phyloP scores from a whole-genome alignment of 2,329 filamentous ascomycete genomes.

The Sclerotinia sclerotiorum region DNA sequence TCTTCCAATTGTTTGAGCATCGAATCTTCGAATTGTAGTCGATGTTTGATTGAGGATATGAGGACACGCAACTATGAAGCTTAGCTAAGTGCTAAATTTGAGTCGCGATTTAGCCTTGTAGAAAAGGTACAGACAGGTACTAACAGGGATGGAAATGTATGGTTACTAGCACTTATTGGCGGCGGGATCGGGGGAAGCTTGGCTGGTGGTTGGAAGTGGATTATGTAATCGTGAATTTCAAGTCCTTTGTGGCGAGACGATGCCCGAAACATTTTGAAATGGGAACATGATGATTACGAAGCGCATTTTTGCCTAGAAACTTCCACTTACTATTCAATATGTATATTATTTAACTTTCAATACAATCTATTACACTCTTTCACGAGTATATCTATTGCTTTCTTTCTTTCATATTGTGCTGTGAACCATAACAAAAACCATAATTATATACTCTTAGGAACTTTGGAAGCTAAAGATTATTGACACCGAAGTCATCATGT shows the following conservation, averaged over 20 bases:
- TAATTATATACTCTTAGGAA: no score
- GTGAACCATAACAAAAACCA: background rate
- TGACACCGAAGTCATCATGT: constrained; percentile 25
- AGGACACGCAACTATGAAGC: constrained; percentile 37
- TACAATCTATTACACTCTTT: background rate
- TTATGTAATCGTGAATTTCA: constrained; percentile 3
- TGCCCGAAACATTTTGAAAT: background rate
- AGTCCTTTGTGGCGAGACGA: background rate
- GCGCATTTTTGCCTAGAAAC: constrained; percentile 35
- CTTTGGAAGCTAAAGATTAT: background rate
- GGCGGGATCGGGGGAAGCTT: constrained; percentile 13
- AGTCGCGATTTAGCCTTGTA: constrained; percentile 17
- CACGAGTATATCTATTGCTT: background rate
- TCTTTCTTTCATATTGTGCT: constrained; percentile 1
- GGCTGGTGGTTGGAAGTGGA: background rate
- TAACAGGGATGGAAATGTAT: constrained; percentile 16
- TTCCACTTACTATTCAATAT: constrained; percentile 28
- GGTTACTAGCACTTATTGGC: background rate
- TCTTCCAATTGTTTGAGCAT: background rate
- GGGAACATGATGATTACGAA: constrained; percentile 36
- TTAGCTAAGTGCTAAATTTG: constrained; percentile 25
- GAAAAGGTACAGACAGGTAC: constrained; percentile 13
- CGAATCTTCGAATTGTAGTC: background rate
- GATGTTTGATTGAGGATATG: constrained; percentile 20
- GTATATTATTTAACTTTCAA: constrained; percentile 3